Evolutionary conservation across 2,329 filamentous ascomycete genomes (phyloP).

Genomic region (Colletotrichum sp.): DNA sequence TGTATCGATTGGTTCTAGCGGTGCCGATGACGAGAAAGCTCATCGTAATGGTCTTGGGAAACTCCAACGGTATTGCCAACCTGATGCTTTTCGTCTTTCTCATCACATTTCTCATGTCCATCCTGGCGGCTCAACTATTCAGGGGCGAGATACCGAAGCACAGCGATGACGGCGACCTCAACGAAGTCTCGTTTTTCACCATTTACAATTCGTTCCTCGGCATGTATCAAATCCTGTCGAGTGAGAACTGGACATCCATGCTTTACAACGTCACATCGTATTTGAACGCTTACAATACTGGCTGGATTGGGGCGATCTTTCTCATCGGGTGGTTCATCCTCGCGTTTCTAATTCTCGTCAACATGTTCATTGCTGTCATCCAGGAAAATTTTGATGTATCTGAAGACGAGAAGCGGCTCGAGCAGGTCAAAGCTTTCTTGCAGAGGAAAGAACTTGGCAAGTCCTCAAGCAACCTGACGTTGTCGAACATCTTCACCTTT

Average conservation of each 20-base stretch:
- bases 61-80: constrained; percentile 90
- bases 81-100: constrained; percentile 96
- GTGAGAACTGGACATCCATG: constrained; percentile 92
- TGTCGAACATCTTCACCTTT: constrained; percentile 74
- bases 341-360: constrained; percentile 92
- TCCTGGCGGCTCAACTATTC: constrained; percentile 93
- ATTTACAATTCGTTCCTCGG: constrained; percentile 97
- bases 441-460: constrained; percentile 86
- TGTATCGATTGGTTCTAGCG: constrained; percentile 90
- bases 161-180: constrained; percentile 66
- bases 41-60: constrained; percentile 87
- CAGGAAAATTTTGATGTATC: constrained; percentile 99
- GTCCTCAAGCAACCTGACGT: constrained; percentile 74
- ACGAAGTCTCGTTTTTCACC: constrained; percentile 80
- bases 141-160: constrained; percentile 78
- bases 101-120: constrained; percentile 90
- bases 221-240: constrained; percentile 97
- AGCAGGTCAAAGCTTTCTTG: constrained; percentile 94
- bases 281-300: constrained; percentile 69
- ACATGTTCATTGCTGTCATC: constrained; percentile 99
- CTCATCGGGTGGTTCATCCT: constrained; percentile 96
- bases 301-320: constrained; percentile 92
- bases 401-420: constrained; percentile 95
- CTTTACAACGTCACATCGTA: constrained; percentile 82
- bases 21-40: constrained; percentile 87